phyloP scores from a whole-genome alignment of 2,329 filamentous ascomycete genomes.

The Zymoseptoria crescenta region DNA sequence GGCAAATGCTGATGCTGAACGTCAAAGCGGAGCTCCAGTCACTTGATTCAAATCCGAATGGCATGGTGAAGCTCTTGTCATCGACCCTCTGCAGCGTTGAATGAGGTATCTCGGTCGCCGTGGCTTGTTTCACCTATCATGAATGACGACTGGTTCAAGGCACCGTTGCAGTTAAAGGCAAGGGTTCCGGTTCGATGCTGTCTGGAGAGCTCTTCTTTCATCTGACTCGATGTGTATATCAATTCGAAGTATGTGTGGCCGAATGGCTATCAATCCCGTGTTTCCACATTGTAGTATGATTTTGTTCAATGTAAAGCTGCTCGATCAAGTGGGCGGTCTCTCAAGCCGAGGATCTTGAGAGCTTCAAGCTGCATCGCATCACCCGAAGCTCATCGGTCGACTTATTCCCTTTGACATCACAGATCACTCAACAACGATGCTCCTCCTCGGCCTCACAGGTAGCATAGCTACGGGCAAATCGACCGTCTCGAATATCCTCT shows the following conservation, averaged over 20 bases:
- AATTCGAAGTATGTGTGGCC: not conserved
- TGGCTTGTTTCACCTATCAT: not conserved
- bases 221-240: not conserved
- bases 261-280: not conserved
- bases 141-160: too few species aligned
- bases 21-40: conserved; percentile 69
- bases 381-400: not conserved
- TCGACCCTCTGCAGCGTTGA: not conserved
- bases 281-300: not conserved
- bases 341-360: not conserved
- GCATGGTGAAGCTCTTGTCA: conserved; percentile 20
- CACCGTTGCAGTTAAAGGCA: too few species aligned
- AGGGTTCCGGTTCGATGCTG: too few species aligned
- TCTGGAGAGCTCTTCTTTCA: too few species aligned
- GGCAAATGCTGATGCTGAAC: conserved; percentile 65
- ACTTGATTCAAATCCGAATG: conserved; percentile 22
- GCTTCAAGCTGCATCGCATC: not conserved
- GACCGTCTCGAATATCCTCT: conserved; percentile 79
- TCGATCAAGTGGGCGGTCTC: not conserved
- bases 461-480: conserved; percentile 98
- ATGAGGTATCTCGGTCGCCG: not conserved
- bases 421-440: conserved; percentile 50
- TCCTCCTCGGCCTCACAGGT: conserved; percentile 90
- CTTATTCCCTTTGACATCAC: not conserved
- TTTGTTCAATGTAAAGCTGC: not conserved